Percentiles rank a stretch among this genome's conserved stretches.
phyloP scores from a whole-genome alignment of 23 red algal genomes.

The Cyanidiococcus yangmingshanensis region DNA sequence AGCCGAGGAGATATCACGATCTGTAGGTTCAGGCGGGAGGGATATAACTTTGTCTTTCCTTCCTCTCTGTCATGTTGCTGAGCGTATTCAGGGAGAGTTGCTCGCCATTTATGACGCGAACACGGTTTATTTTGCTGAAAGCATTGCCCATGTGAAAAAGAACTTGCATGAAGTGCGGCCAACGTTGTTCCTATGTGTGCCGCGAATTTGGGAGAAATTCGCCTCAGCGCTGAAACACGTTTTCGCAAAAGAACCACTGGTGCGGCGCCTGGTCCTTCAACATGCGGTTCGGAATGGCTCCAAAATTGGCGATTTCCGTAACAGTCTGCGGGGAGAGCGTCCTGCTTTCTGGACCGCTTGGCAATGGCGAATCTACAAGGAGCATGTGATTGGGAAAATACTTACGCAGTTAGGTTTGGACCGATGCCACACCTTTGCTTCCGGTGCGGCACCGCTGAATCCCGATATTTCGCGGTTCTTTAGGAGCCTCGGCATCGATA shows the following conservation, averaged over 20 bases:
- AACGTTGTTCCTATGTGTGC: conserved; percentile 31
- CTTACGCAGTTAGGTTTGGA: conserved; percentile 17
- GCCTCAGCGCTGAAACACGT: background rate
- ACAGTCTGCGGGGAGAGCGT: conserved; percentile 5
- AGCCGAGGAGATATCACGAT: conserved; percentile 15
- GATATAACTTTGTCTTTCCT: conserved; percentile 30
- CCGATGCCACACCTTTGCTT: conserved; percentile 31
- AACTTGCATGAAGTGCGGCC: conserved; percentile 24
- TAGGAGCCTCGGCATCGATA: conserved; percentile 21
- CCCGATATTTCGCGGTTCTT: conserved; percentile 23
- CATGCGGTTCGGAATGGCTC: background rate
- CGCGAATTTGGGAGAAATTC: conserved; percentile 29
- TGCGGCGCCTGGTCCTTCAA: background rate
- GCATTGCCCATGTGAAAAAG: conserved; percentile 14
- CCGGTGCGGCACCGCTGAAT: conserved; percentile 24
- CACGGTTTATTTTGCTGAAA: conserved; percentile 26
- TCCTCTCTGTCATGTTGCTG: conserved; percentile 28
- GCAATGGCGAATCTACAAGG: conserved; percentile 12
- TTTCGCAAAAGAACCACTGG: background rate
- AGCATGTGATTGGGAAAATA: conserved; percentile 10
- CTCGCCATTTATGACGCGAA: conserved; percentile 22
- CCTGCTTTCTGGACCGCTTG: background rate
- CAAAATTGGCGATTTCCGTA: conserved; percentile 12
- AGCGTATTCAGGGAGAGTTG: conserved; percentile 26
- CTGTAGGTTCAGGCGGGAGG: conserved; percentile 1